These are phyloP conservation scores for Globisporangium irregulare DNA, from an alignment of 352 stramenopile species.

Conservation along the genomic window DNA sequence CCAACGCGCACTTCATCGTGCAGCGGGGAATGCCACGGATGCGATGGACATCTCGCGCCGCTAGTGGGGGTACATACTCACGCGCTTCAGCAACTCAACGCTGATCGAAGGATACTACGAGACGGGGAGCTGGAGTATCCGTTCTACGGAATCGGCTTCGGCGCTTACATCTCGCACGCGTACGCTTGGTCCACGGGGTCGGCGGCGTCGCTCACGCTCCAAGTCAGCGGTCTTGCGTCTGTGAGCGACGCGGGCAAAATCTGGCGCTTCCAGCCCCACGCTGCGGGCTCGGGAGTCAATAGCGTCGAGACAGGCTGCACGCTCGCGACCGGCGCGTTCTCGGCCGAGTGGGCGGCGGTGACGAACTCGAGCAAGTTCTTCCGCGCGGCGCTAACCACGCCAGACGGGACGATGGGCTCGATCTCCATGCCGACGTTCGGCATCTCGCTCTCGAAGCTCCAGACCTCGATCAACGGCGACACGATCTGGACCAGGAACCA, in stretches of 20 bases:
- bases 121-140: conserved; percentile 1
- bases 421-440: conserved; percentile 2
- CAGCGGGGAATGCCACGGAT: background rate
- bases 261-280: background rate
- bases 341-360: background rate
- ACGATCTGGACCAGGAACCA: background rate
- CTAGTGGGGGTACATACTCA: conserved; percentile 4
- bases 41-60: background rate
- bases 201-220: background rate
- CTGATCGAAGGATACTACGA: background rate
- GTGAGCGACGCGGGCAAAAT: background rate
- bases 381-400: background rate
- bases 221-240: background rate
- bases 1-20: background rate
- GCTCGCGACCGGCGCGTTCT: background rate
- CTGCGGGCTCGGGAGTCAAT: background rate
- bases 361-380: background rate
- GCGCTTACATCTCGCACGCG: conserved; percentile 2
- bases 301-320: background rate
- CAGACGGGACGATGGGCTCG: background rate
- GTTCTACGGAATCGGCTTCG: background rate
- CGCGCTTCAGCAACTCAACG: background rate
- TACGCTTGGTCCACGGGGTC: background rate
- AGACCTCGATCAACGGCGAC: background rate
- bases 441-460: background rate